Evolutionary conservation across 1,284 basidiomycete genomes (phyloP), one percentile per base, ranked within the genome.

Genomic region (Leccinum cinnamomeum): DNA sequence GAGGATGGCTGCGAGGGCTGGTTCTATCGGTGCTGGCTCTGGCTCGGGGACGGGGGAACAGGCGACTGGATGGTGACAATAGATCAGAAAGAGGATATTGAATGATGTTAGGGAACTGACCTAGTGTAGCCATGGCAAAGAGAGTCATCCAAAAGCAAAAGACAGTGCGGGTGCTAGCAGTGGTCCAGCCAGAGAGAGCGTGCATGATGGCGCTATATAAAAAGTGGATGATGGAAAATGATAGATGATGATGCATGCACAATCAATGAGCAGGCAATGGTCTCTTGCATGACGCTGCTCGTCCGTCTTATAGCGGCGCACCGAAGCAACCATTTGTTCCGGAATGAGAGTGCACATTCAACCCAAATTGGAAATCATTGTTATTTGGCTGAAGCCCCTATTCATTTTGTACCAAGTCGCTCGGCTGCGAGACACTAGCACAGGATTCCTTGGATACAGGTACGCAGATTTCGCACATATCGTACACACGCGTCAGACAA

Each of bases 41-140:
- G 68, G 68, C 3, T 60, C 68, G 5, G 70, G 51, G 25, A 65
- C 59, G n/a, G 71, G 74, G 0, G 71, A 65, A 4, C 73, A 62
- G 35, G 59, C 46, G 20, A 16, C 71, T 75, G 12, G 4, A 20
- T 46, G 44, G 18, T 46, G 44, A 25, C 23, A 50, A 8, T 12
- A 20, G 7, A 25, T 25, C 63, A 65, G 8, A 62, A 53, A 16
- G 3, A 25, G 0, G 2, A 2, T 5, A 11, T 18, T 5, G 5
- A 12, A 46, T 0, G n/a, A 10, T 5, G 54, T 12, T 14, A 3
- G 7, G 5, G 7, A 18, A 44, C 66, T 4, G 25, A 73, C 72
- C 69, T 28, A 73, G 62, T 8, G 63, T 25, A 5, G 55, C 48
- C 7, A 76, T 46, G 48, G 63, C 57, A n/a, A 73, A 59, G 57